Percentiles rank a stretch among this genome's conserved stretches.
phyloP scores from a whole-genome alignment of 2,329 filamentous ascomycete genomes.

The Myriangium duriaei region DNA sequence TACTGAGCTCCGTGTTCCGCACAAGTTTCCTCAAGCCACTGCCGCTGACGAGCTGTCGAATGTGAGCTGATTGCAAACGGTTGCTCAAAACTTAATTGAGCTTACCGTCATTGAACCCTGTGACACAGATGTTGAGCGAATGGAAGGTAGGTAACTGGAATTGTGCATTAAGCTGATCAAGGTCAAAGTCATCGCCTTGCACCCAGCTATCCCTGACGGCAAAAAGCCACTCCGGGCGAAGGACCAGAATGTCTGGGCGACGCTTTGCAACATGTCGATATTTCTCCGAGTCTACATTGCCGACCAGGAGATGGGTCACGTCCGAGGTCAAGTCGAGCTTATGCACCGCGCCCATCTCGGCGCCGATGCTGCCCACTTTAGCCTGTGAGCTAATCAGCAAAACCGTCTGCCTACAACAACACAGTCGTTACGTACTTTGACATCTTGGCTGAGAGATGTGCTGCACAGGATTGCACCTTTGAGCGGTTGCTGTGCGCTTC shows the following conservation, averaged over 20 bases:
- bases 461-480: constrained; percentile 26
- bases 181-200: constrained; percentile 60
- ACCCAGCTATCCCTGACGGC: constrained; percentile 72
- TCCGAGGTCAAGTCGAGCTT: constrained; percentile 90
- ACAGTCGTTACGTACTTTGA: constrained; percentile 18
- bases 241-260: constrained; percentile 70
- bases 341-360: constrained; percentile 75
- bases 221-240: constrained; percentile 74
- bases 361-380: constrained; percentile 43
- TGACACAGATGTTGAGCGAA: constrained; percentile 53
- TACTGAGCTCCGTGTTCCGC: constrained; percentile 66
- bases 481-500: constrained; percentile 44
- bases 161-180: constrained; percentile 53
- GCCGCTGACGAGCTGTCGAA: constrained; percentile 47
- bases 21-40: constrained; percentile 56
- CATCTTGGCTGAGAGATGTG: constrained; percentile 22
- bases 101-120: constrained; percentile 55
- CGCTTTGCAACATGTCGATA: constrained; percentile 91
- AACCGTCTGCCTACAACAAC: not conserved
- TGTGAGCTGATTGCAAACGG: not conserved
- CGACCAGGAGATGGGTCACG: constrained; percentile 87
- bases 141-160: constrained; percentile 53
- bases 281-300: constrained; percentile 78
- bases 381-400: constrained; percentile 14
- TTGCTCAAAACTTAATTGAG: not conserved